Evolutionary conservation across 129 eudicot genomes (phyloP), one percentile per base, ranked within the genome.

Genomic region (Cynara cardunculus): DNA sequence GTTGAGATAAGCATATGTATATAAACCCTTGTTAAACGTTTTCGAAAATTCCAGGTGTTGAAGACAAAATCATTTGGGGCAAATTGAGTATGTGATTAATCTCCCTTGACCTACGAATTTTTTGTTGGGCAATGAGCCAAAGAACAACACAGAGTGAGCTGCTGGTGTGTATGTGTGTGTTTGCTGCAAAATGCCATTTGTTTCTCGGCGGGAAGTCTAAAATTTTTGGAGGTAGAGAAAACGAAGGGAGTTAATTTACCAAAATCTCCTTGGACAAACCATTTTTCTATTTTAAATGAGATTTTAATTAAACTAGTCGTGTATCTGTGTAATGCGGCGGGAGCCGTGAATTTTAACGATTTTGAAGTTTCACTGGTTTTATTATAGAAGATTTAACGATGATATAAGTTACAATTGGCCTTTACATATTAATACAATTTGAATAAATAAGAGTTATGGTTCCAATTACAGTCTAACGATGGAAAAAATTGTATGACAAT

Each of bases 191-290:
- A 22, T 80, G 69, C 6, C 21, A 9, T 0, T 56, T 0, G 14
- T 78, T 79, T 32, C 70, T 56, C 35, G 82, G 86, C 86, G 86
- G 86, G 82, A 83, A 83, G 53, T 69, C 72, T 83, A 5, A 83
- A 83, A 59, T 3, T 11, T 82, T 82, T 82, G 78, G 82, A 73
- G 67, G 11, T 21, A 24, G 59, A 13, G 7, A 24, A 65, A 5
- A 26, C 3, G 37, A 8, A 22, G 3, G 5, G 14, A 7, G 0
- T 0, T n/a, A 31, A 12, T 24, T 27, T 75, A 53, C 79, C 3
- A 26, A 21, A 73, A 25, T 25, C 22, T 14, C 67, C 78, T 10
- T 21, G 31, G 27, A 65, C 70, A 65, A 21, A 24, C 27, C 69
- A 19, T 21, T n/a, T n/a, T n/a, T n/a, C n/a, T n/a, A n/a, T n/a